Conservation (phyloP, 257 asterid species). For the Penstemon davidsonii region DNA sequence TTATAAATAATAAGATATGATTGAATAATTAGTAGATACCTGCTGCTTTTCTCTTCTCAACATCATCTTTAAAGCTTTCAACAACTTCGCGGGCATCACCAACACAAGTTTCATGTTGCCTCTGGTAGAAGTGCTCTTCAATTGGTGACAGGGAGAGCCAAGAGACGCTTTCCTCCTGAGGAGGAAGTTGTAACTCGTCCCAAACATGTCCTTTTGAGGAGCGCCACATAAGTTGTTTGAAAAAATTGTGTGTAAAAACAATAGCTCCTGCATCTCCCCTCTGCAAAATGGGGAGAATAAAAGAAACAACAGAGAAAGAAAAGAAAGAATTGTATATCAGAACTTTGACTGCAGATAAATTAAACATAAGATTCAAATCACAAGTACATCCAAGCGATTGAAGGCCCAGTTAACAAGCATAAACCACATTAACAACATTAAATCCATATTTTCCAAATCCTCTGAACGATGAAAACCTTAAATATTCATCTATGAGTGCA, state of each 20-base stretch:
- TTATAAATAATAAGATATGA: slow-evolving; percentile 18
- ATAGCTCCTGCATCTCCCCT: slow-evolving; percentile 86
- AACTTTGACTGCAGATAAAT: slow-evolving; percentile 11
- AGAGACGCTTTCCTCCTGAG: slow-evolving; percentile 84
- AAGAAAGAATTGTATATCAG: slow-evolving; percentile 2
- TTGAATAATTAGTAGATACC: slow-evolving; percentile 43
- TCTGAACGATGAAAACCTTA: background rate
- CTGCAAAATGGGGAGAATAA: slow-evolving; percentile 42
- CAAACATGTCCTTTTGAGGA: slow-evolving; percentile 79
- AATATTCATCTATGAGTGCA: background rate
- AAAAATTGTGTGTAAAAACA: slow-evolving; percentile 63
- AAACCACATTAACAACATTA: background rate
- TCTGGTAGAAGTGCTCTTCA: slow-evolving; percentile 90
- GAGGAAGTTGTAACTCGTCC: slow-evolving; percentile 86
- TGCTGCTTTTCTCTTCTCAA: slow-evolving; percentile 44
- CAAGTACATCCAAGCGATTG: slow-evolving; percentile 13
- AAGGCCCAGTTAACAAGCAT: slow-evolving; percentile 22
- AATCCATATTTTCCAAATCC: slow-evolving; percentile 2
- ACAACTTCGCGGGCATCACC: slow-evolving; percentile 88
- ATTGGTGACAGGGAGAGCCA: slow-evolving; percentile 88
- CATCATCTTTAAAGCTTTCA: slow-evolving; percentile 62
- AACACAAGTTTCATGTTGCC: slow-evolving; percentile 93
- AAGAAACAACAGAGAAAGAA: background rate
- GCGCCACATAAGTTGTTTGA: slow-evolving; percentile 89
- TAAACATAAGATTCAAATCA: slow-evolving; percentile 17